Percentiles rank a stretch among this genome's conserved stretches.
These are phyloP conservation scores for Tardiomyces depauwii DNA, from an alignment of 1,139 yeast species.

Conservation along the genomic window DNA sequence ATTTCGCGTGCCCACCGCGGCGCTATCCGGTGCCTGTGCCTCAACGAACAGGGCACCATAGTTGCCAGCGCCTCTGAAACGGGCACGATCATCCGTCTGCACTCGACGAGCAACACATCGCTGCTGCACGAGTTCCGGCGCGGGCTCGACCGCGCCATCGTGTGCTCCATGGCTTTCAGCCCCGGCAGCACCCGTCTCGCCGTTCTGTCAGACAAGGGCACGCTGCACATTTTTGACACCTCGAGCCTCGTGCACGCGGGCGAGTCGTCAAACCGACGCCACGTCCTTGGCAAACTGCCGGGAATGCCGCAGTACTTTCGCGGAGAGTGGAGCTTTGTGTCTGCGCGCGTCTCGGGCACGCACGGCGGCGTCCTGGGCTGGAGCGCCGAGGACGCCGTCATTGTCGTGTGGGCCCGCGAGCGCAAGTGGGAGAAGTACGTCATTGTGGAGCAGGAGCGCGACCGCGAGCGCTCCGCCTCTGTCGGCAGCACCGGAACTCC, in stretches of 20 bases:
- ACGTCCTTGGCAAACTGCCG: slow-evolving; percentile 56
- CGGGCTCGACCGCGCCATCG: slow-evolving; percentile 73
- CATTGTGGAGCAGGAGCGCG: slow-evolving; percentile 39
- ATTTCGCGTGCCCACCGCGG: slow-evolving; percentile 80
- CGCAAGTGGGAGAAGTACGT: slow-evolving; percentile 82
- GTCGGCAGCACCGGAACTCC: slow-evolving; percentile 7
- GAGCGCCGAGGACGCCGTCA: slow-evolving; percentile 56
- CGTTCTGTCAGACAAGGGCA: slow-evolving; percentile 77
- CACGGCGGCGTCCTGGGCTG: slow-evolving; percentile 61
- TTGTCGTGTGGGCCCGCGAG: slow-evolving; percentile 58
- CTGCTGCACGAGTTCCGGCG: slow-evolving; percentile 73
- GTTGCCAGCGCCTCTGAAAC: slow-evolving; percentile 82
- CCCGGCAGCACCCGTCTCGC: slow-evolving; percentile 69
- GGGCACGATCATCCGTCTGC: slow-evolving; percentile 78
- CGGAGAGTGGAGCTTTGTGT: slow-evolving; percentile 84
- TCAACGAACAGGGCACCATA: slow-evolving; percentile 64
- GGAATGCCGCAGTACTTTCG: slow-evolving; percentile 67
- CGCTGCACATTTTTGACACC: slow-evolving; percentile 68
- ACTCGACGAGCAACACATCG: slow-evolving; percentile 64
- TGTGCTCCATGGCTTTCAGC: slow-evolving; percentile 76
- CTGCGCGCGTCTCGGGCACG: slow-evolving; percentile 42
- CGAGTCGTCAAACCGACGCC: slow-evolving; percentile 40
- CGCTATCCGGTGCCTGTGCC: slow-evolving; percentile 50
- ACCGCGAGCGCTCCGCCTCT: slow-evolving; percentile 2
- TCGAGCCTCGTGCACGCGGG: slow-evolving; percentile 21